Evolutionary conservation across 2,329 filamentous ascomycete species (phyloP).

Genomic region (Cladophialophora chaetospira): DNA sequence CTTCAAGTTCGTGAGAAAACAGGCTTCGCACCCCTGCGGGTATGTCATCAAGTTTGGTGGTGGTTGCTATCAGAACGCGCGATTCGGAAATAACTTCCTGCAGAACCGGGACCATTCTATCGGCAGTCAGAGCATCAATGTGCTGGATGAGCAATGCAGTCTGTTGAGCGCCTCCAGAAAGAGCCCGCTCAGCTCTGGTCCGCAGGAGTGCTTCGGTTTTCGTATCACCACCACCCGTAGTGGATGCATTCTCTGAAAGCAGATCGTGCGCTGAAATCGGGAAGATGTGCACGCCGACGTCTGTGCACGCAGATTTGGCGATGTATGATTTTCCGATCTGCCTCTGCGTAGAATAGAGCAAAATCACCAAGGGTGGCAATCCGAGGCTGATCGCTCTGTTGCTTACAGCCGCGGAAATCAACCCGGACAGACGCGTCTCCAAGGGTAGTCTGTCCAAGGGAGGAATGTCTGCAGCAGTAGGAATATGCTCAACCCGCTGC

Average conservation of each 20-base stretch:
- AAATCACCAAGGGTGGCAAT: slow-evolving; percentile 82
- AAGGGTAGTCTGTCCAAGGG: slow-evolving; percentile 59
- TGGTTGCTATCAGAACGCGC: slow-evolving; percentile 87
- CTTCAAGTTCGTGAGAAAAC: slow-evolving; percentile 94
- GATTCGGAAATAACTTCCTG: slow-evolving; percentile 79
- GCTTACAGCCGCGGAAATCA: slow-evolving; percentile 87
- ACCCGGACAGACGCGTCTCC: slow-evolving; percentile 73
- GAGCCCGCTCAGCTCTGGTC: slow-evolving; percentile 81
- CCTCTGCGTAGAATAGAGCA: slow-evolving; percentile 87
- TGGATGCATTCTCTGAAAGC: slow-evolving; percentile 72
- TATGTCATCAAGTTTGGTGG: slow-evolving; percentile 91
- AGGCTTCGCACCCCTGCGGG: slow-evolving; percentile 85
- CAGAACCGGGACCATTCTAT: slow-evolving; percentile 82
- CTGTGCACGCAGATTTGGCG: slow-evolving; percentile 74
- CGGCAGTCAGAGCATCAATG: slow-evolving; percentile 85
- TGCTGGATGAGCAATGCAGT: slow-evolving; percentile 87
- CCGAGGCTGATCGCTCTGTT: slow-evolving; percentile 81
- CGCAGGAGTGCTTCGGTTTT: slow-evolving; percentile 92
- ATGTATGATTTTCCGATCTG: slow-evolving; percentile 89
- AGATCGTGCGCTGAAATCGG: slow-evolving; percentile 90
- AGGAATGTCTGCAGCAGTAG: slow-evolving; percentile 34
- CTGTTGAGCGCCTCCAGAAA: slow-evolving; percentile 81
- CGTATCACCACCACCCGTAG: slow-evolving; percentile 81
- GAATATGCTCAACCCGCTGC: slow-evolving; percentile 40
- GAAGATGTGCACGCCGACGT: slow-evolving; percentile 89